These are phyloP conservation scores for Brassica incana DNA, from an alignment of 345 rosid genomes.

Conservation along the genomic window DNA sequence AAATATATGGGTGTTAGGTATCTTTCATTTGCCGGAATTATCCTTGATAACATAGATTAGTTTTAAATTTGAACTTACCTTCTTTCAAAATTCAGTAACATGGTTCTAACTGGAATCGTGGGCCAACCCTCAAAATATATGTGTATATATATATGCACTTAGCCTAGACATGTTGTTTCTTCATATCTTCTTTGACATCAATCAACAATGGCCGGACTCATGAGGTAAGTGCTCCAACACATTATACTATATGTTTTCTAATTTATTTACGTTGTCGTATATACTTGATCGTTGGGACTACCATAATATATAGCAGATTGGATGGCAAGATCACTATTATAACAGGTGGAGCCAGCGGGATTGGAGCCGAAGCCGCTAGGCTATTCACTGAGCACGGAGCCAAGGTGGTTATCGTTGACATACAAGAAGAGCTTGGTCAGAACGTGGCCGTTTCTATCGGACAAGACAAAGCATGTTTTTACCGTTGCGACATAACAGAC, in stretches of 20 bases:
- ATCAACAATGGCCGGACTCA: not conserved
- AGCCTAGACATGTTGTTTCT: not conserved
- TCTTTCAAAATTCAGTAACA: no score
- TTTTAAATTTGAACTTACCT: no score
- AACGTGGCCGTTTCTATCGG: constrained; percentile 49
- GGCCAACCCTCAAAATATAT: no score
- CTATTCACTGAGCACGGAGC: constrained; percentile 46
- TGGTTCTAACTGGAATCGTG: no score
- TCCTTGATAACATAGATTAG: no score
- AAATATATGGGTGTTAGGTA: no score
- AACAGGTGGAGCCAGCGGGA: not conserved
- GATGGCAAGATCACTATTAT: not conserved
- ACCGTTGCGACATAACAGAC: constrained; percentile 66
- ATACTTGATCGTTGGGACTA: not conserved
- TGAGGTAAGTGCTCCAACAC: not conserved
- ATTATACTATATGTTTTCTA: not conserved
- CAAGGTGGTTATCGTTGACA: constrained; percentile 59
- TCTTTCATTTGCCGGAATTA: no score
- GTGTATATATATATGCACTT: not conserved
- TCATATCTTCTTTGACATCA: not conserved
- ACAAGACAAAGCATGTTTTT: constrained; percentile 44
- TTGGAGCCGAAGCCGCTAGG: not conserved
- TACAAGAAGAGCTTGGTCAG: constrained; percentile 67
- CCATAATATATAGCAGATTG: not conserved
- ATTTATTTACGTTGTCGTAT: not conserved